phyloP scores from a whole-genome alignment of 129 eudicot genomes.

The Smallanthus sonchifolius region DNA sequence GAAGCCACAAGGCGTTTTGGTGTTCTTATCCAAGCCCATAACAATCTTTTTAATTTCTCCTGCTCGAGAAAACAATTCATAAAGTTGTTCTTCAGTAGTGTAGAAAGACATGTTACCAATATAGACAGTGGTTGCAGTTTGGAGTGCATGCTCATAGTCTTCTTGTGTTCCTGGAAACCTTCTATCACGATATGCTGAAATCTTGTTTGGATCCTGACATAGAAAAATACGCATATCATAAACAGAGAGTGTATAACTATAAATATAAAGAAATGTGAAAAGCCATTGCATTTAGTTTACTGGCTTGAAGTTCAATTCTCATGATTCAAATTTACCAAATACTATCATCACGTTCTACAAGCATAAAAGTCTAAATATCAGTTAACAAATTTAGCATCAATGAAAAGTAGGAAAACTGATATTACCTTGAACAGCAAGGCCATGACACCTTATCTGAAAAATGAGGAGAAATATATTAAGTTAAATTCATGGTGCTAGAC shows the following conservation, averaged over 20 bases:
- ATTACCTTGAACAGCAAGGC: slow-evolving; percentile 44
- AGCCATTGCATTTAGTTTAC: neutral
- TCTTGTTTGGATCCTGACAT: slow-evolving; percentile 72
- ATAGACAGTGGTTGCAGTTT: slow-evolving; percentile 71
- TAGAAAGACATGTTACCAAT: slow-evolving; percentile 96
- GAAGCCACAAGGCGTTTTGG: slow-evolving; percentile 95
- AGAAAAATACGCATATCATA: slow-evolving; percentile 10
- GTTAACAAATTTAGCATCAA: neutral
- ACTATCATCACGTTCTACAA: neutral
- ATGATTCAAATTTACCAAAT: neutral
- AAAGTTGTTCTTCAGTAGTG: slow-evolving; percentile 96
- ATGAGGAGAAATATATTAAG: neutral
- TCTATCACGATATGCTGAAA: slow-evolving; percentile 92
- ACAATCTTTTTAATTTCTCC: slow-evolving; percentile 95
- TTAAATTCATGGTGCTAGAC: neutral
- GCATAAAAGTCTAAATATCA: neutral
- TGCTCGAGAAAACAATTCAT: slow-evolving; percentile 85
- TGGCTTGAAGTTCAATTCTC: neutral
- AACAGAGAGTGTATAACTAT: neutral
- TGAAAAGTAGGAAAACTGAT: neutral
- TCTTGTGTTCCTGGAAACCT: slow-evolving; percentile 94
- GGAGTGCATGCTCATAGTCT: slow-evolving; percentile 86
- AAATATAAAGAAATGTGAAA: neutral
- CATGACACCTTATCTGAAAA: slow-evolving; percentile 32
- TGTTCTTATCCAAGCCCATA: slow-evolving; percentile 96